phyloP scores from a whole-genome alignment of 495 filamentous ascomycete genomes.

The Trichocladium uniseriatum region DNA sequence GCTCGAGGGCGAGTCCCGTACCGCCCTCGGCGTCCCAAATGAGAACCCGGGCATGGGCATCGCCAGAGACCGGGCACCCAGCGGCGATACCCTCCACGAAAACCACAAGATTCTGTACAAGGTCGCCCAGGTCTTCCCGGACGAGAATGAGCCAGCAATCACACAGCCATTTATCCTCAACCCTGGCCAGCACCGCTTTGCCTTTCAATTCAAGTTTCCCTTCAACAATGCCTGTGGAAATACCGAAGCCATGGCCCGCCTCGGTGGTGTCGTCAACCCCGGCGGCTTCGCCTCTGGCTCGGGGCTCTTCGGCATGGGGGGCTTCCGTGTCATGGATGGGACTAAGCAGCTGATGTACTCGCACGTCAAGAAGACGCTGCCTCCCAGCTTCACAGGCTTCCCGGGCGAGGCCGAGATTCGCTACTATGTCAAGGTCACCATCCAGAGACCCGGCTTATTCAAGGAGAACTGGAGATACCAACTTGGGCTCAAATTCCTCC shows the following conservation, averaged over 20 bases:
- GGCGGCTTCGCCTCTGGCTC: constrained; percentile 24
- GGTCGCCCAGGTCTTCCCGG: constrained; percentile 70
- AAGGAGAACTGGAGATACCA: constrained; percentile 69
- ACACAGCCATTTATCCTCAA: constrained; percentile 57
- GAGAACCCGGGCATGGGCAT: constrained; percentile 18
- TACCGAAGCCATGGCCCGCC: constrained; percentile 35
- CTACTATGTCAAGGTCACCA: constrained; percentile 89
- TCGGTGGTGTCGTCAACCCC: constrained; percentile 35
- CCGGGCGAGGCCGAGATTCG: constrained; percentile 76
- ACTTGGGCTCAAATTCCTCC: constrained; percentile 68
- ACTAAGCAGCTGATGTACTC: constrained; percentile 42
- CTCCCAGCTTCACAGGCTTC: constrained; percentile 76
- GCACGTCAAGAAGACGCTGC: constrained; percentile 80
- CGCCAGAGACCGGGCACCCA: constrained; percentile 22
- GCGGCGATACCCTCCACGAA: constrained; percentile 33
- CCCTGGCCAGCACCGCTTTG: constrained; percentile 75
- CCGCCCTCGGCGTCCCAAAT: constrained; percentile 36
- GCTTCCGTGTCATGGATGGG: constrained; percentile 45
- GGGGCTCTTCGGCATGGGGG: constrained; percentile 29
- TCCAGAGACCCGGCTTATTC: constrained; percentile 71
- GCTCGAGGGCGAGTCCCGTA: constrained; percentile 80
- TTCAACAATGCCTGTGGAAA: constrained; percentile 81
- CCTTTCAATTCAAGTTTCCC: constrained; percentile 86
- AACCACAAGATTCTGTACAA: constrained; percentile 55
- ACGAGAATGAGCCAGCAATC: constrained; percentile 52